phyloP scores from a whole-genome alignment of 345 rosid genomes.

The Streptanthus diversifolius region DNA sequence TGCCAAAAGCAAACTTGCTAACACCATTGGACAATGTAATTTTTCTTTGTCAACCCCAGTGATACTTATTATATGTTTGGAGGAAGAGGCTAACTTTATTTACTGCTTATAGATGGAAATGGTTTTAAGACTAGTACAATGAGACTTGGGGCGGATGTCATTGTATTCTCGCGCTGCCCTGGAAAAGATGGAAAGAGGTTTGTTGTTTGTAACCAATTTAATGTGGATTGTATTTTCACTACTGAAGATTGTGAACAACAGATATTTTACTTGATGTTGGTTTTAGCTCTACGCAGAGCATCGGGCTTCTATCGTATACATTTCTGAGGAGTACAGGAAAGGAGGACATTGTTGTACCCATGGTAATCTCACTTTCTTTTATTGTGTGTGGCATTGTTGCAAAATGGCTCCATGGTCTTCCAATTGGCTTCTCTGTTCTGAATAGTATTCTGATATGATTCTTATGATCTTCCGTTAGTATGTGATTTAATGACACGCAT shows the following conservation, averaged over 20 bases:
- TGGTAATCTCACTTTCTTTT: slow-evolving; percentile 51
- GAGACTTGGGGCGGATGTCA: slow-evolving; percentile 99
- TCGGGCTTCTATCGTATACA: slow-evolving; percentile 87
- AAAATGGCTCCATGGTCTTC: background rate
- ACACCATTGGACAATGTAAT: slow-evolving; percentile 88
- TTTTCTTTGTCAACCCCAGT: background rate
- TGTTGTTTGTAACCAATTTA: slow-evolving; percentile 6
- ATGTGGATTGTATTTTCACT: background rate
- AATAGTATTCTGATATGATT: background rate
- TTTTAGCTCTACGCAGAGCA: slow-evolving; percentile 79
- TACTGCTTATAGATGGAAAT: slow-evolving; percentile 64
- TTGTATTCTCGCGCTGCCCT: slow-evolving; percentile 77
- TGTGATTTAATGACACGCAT: background rate
- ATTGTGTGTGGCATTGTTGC: slow-evolving; percentile 2
- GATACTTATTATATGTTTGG: background rate
- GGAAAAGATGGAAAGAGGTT: slow-evolving; percentile 72
- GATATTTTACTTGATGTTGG: slow-evolving; percentile 27
- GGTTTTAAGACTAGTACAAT: slow-evolving; percentile 98
- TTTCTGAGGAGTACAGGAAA: slow-evolving; percentile 89
- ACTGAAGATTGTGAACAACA: background rate
- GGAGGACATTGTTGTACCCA: slow-evolving; percentile 92
- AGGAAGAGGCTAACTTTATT: background rate
- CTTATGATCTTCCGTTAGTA: background rate
- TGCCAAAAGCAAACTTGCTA: slow-evolving; percentile 75
- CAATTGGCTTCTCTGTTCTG: background rate